These are phyloP conservation scores for Hemileia vastatrix DNA, from an alignment of 1,284 basidiomycete genomes.

Conservation along the genomic window DNA sequence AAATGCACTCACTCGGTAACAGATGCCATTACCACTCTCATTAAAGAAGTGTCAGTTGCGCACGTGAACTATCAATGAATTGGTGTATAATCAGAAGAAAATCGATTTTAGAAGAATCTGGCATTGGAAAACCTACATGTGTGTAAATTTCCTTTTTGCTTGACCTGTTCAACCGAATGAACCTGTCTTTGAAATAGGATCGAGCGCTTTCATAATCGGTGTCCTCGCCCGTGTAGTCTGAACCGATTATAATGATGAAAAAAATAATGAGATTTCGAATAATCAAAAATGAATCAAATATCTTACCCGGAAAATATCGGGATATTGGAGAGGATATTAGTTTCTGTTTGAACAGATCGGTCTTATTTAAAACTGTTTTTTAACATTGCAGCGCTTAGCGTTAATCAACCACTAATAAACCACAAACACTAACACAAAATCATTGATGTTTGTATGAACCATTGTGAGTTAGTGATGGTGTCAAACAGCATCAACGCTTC, in stretches of 20 bases:
- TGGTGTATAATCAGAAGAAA: background rate
- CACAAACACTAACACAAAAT: conserved; percentile 49
- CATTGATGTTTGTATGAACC: conserved; percentile 85
- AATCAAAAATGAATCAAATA: background rate
- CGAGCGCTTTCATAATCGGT: conserved; percentile 63
- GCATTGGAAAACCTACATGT: conserved; percentile 6
- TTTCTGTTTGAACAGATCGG: conserved; percentile 74
- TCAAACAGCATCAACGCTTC: conserved; percentile 93
- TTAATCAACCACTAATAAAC: too few species aligned
- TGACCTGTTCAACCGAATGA: conserved; percentile 69
- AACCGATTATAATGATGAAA: background rate
- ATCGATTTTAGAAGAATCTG: background rate
- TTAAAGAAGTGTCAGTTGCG: conserved; percentile 82
- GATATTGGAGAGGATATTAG: conserved; percentile 70
- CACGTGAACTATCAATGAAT: conserved; percentile 61
- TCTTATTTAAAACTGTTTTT: conserved; percentile 36
- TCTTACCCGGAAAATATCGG: conserved; percentile 52
- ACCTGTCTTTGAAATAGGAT: conserved; percentile 81
- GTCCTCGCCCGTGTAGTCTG: conserved; percentile 42
- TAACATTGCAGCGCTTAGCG: too few species aligned
- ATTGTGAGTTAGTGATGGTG: conserved; percentile 88
- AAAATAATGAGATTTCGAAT: background rate
- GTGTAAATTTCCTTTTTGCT: conserved; percentile 77
- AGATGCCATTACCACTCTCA: conserved; percentile 85
- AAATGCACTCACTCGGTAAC: conserved; percentile 46